Base-by-base conservation (phyloP, 2,329 filamentous ascomycete species). In the Xylaria sp. region DNA sequence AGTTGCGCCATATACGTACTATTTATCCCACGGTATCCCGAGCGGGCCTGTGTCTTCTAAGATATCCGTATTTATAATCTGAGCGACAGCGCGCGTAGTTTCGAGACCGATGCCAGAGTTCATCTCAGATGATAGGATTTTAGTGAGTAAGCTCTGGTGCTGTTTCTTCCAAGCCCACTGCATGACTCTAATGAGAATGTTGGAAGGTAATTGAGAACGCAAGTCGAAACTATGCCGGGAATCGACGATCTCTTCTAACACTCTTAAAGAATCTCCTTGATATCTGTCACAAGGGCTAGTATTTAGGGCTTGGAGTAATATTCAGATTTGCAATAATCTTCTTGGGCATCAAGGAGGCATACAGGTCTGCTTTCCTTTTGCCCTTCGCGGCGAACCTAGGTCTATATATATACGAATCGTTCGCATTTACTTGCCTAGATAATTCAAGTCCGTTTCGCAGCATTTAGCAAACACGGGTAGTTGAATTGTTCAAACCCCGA, bases 21-120 rank as follows among this genome's bases (percentile, higher is more conserved):
- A 63, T n/a, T 20, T 57, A 1, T 23, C 51, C 60, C 60, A 63
- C 2, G n/a, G 11, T 28, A 48, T 15, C 4, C 2, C 3, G 5
- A 1, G 9, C 28, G 1, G 4, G 13, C 26, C 26, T 3, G 10
- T 4, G 17, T 38, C 31, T n/a, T 56, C 1, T 1, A 7, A 38
- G 2, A 13, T 57, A 28, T 63, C 60, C 13, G 28, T 7, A 15
- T 48, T 48, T 28, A 63, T 56, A 23, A 63, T 48, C 3, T 48
- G 17, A 17, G 60, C 51, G 13, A 63, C 13, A 6, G 40, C 13
- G 9, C 7, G 13, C 40, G 57, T 57, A 33, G 5, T 31, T 23
- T 26, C 6, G 5, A 1, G 0, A 20, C 15, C 4, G 5, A 44
- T 7, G 2, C 15, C 1, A 2, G 4, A 20, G 31, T 13, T 2